Percentiles rank a stretch among this genome's conserved stretches.
These are phyloP conservation scores for Phtheirospermum japonicum DNA, from an alignment of 257 asterid genomes.

Conservation along the genomic window DNA sequence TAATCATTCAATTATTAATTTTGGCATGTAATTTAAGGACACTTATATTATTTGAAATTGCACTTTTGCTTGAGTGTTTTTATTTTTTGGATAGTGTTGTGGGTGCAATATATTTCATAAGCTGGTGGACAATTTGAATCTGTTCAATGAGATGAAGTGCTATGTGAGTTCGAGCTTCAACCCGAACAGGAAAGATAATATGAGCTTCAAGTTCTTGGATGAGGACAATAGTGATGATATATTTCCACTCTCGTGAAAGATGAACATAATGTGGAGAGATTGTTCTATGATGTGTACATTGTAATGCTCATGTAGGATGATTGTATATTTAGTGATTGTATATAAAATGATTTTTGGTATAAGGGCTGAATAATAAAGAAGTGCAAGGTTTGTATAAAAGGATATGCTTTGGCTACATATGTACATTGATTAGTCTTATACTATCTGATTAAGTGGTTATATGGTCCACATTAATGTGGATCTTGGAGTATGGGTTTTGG, in stretches of 20 bases:
- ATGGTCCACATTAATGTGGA: too few relatives aligned
- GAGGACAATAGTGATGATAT: slow-evolving; percentile 43
- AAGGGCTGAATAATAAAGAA: too few relatives aligned
- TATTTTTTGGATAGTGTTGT: slow-evolving; percentile 57
- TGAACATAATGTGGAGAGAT: too few relatives aligned
- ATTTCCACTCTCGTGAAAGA: slow-evolving; percentile 55
- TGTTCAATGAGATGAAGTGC: slow-evolving; percentile 91
- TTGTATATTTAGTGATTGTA: not conserved
- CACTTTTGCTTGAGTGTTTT: not conserved
- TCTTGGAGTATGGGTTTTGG: too few relatives aligned
- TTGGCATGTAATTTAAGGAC: too few relatives aligned
- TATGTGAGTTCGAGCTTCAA: slow-evolving; percentile 80
- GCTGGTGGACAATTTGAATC: slow-evolving; percentile 90
- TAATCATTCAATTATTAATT: too few relatives aligned
- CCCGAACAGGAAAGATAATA: slow-evolving; percentile 46
- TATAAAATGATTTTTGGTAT: too few relatives aligned
- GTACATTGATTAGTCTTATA: not conserved
- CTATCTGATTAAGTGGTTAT: not conserved
- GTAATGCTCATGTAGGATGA: not conserved
- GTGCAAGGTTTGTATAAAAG: not conserved
- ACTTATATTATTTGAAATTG: not conserved
- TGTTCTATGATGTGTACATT: not conserved
- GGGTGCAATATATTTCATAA: too few relatives aligned
- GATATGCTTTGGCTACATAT: not conserved
- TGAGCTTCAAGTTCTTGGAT: too few relatives aligned